phyloP scores from a whole-genome alignment of 352 stramenopile species.

The Pythium brassicae region DNA sequence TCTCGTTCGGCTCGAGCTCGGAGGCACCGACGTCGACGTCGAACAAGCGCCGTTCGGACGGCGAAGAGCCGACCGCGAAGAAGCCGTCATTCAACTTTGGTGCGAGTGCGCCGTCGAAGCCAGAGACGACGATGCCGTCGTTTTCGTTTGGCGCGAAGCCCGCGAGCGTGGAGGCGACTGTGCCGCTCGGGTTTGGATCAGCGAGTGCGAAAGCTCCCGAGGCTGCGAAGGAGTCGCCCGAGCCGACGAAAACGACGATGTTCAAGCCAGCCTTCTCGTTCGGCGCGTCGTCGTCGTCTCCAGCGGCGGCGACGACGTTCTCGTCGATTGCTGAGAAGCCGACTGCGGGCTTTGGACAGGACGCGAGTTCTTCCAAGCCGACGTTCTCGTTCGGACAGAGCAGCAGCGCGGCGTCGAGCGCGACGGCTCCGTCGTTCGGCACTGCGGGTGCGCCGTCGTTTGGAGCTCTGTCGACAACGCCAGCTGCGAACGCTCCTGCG shows the following conservation, averaged over 20 bases:
- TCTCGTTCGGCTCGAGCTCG: slow-evolving; percentile 11
- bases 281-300: slow-evolving; percentile 23
- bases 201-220: background rate
- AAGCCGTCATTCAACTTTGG: slow-evolving; percentile 19
- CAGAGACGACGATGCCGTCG: slow-evolving; percentile 16
- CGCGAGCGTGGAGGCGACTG: slow-evolving; percentile 16
- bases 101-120: slow-evolving; percentile 10
- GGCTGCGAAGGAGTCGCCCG: background rate
- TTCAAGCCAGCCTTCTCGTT: slow-evolving; percentile 38
- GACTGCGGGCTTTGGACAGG: slow-evolving; percentile 21
- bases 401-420: slow-evolving; percentile 2
- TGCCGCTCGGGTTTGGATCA: slow-evolving; percentile 18
- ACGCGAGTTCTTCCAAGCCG: slow-evolving; percentile 15
- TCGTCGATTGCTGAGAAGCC: slow-evolving; percentile 14
- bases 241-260: slow-evolving; percentile 4
- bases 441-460: slow-evolving; percentile 10
- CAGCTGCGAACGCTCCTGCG: slow-evolving; percentile 7
- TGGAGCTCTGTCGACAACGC: slow-evolving; percentile 7
- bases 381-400: slow-evolving; percentile 10
- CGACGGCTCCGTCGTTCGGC: slow-evolving; percentile 14
- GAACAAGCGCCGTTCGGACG: slow-evolving; percentile 1
- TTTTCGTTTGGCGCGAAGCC: slow-evolving; percentile 24
- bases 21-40: background rate
- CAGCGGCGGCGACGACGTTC: slow-evolving; percentile 4
- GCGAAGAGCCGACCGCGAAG: slow-evolving; percentile 7